Percentiles rank a stretch among this genome's conserved stretches.
Evolutionary conservation across 495 filamentous ascomycete species (phyloP).

Genomic region (Opeltia flavorubescens): DNA sequence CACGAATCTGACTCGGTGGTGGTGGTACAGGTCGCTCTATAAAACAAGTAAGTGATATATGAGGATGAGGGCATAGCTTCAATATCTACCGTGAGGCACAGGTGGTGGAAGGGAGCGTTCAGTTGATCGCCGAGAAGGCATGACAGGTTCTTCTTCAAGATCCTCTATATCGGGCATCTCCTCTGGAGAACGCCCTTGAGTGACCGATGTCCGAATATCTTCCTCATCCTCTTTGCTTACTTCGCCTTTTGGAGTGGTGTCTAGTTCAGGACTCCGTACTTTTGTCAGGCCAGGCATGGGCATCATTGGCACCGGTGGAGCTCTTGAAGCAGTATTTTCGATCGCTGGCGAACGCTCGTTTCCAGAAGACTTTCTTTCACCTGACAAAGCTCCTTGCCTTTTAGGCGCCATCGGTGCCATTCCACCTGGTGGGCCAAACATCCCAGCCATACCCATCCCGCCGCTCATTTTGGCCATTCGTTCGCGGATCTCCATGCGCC

Average conservation of each 20-base stretch:
- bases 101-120: slow-evolving; percentile 32
- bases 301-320: slow-evolving; percentile 66
- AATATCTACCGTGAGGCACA: slow-evolving; percentile 37
- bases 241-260: slow-evolving; percentile 21
- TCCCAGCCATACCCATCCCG: slow-evolving; percentile 92
- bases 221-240: slow-evolving; percentile 31
- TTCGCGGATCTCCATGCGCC: slow-evolving; percentile 77
- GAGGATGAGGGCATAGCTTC: not conserved
- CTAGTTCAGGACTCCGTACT: slow-evolving; percentile 28
- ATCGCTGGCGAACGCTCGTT: slow-evolving; percentile 29
- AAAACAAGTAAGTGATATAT: not conserved
- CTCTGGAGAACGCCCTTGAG: slow-evolving; percentile 31
- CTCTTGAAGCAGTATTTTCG: slow-evolving; percentile 37
- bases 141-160: slow-evolving; percentile 30
- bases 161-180: slow-evolving; percentile 54
- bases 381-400: slow-evolving; percentile 40
- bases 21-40: slow-evolving; percentile 37
- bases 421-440: slow-evolving; percentile 70
- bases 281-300: slow-evolving; percentile 58
- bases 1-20: slow-evolving; percentile 24
- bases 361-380: slow-evolving; percentile 48
- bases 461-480: slow-evolving; percentile 98
- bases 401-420: slow-evolving; percentile 39
- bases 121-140: slow-evolving; percentile 27
- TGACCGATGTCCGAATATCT: slow-evolving; percentile 22